A percentile compares a stretch with the other conserved stretches of the same genome.
phyloP scores from a whole-genome alignment of 169 alveolate genomes.

The Amoebophrya sp. region DNA sequence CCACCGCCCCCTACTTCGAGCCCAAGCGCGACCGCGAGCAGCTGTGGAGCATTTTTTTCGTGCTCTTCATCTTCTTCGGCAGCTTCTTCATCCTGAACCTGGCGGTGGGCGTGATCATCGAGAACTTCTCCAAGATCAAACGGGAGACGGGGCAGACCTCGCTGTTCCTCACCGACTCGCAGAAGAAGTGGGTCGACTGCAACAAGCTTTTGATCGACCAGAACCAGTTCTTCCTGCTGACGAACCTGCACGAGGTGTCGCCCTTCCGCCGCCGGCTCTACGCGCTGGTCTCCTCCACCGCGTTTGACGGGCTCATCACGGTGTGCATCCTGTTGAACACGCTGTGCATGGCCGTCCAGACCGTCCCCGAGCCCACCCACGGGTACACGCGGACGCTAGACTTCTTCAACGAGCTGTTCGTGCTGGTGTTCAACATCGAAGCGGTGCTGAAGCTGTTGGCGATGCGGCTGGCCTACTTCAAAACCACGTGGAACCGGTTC shows the following conservation, averaged over 20 bases:
- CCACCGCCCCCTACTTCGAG: constrained; percentile 19
- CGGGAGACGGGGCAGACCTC: not conserved
- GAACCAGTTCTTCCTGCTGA: not conserved
- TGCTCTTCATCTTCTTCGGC: constrained; percentile 35
- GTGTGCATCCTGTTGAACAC: constrained; percentile 19
- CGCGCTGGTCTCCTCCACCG: constrained; percentile 1
- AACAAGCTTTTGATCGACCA: not conserved
- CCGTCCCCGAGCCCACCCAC: not conserved
- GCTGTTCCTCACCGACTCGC: not conserved
- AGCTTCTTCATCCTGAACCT: constrained; percentile 31
- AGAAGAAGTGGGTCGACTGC: constrained; percentile 17
- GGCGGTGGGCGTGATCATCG: constrained; percentile 38
- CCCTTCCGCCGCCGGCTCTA: not conserved
- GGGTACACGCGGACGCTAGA: not conserved
- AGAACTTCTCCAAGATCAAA: constrained; percentile 31
- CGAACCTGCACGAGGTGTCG: not conserved
- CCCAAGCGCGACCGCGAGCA: not conserved
- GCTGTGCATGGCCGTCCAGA: not conserved
- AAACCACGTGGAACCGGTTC: constrained; percentile 23
- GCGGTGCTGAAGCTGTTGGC: constrained; percentile 23
- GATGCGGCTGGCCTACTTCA: constrained; percentile 22
- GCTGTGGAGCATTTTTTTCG: constrained; percentile 29
- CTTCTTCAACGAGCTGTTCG: constrained; percentile 19
- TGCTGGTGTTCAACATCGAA: constrained; percentile 12
- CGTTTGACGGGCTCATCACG: constrained; percentile 19